Conservation (phyloP, 176 grass and related monocot genomes). For the Bonia amplexicaulis region DNA sequence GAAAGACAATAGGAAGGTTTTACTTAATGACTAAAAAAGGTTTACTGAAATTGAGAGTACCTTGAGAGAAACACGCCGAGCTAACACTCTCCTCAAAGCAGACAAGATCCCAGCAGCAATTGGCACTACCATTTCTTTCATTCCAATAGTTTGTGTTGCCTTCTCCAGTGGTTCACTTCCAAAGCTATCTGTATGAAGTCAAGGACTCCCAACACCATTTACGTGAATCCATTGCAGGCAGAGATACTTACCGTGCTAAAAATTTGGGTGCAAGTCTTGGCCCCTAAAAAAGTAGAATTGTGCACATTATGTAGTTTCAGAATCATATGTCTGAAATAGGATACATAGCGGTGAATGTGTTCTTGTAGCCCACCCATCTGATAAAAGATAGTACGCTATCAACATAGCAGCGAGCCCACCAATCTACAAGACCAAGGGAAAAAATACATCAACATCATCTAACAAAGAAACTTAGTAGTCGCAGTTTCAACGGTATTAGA, state of each 20-base stretch:
- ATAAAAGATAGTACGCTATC: constrained; percentile 86
- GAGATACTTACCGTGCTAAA: neutral
- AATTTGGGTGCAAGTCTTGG: neutral
- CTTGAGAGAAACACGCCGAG: constrained; percentile 92
- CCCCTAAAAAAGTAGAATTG: neutral
- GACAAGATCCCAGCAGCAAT: constrained; percentile 89
- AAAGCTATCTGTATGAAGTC: constrained; percentile 81
- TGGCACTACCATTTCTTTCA: constrained; percentile 82
- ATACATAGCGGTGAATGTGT: constrained; percentile 91
- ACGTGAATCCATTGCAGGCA: neutral
- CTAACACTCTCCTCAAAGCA: constrained; percentile 88
- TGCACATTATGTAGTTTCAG: constrained; percentile 17
- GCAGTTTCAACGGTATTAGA: constrained; percentile 7
- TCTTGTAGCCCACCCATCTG: constrained; percentile 81
- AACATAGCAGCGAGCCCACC: constrained; percentile 91
- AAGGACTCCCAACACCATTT: constrained; percentile 33
- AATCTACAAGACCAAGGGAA: constrained; percentile 51
- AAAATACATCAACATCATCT: neutral
- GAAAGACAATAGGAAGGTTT: neutral
- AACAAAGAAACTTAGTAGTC: constrained; percentile 12
- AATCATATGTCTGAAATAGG: constrained; percentile 30
- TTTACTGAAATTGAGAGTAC: constrained; percentile 36
- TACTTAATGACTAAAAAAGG: neutral
- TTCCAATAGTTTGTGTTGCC: constrained; percentile 48
- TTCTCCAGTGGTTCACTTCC: constrained; percentile 57